phyloP scores from a whole-genome alignment of 495 filamentous ascomycete genomes.

The Viridothelium virens region DNA sequence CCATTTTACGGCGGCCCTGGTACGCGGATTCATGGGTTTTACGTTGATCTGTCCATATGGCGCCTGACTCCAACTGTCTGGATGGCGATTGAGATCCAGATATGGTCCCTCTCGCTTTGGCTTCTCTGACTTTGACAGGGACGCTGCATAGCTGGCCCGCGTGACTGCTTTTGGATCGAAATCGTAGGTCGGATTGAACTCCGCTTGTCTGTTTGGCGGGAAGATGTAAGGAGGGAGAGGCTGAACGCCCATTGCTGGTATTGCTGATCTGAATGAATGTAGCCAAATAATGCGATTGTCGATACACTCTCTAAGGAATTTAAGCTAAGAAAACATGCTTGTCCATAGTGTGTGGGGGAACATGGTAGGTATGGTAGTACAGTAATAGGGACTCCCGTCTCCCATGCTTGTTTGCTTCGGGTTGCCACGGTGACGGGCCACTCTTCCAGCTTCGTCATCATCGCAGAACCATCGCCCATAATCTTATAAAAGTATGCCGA shows the following conservation, averaged over 20 bases:
- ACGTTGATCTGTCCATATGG: conserved; percentile 44
- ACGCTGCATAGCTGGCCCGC: conserved; percentile 55
- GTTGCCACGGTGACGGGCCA: conserved; percentile 4
- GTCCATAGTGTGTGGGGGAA: neutral
- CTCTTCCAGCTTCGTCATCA: neutral
- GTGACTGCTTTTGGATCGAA: conserved; percentile 83
- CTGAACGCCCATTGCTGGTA: conserved; percentile 27
- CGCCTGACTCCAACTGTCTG: conserved; percentile 51
- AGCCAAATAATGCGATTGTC: conserved; percentile 1
- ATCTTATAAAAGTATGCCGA: neutral
- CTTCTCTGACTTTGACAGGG: conserved; percentile 42
- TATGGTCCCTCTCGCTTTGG: conserved; percentile 65
- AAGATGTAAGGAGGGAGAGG: conserved; percentile 77
- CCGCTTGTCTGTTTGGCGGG: conserved; percentile 46
- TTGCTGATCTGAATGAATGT: neutral
- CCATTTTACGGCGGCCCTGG: conserved; percentile 60
- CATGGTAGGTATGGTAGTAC: neutral
- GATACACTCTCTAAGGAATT: neutral
- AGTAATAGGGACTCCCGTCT: neutral
- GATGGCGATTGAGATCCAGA: conserved; percentile 71
- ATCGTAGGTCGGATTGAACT: conserved; percentile 45
- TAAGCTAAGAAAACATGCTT: neutral
- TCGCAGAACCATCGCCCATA: neutral
- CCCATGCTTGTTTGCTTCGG: neutral
- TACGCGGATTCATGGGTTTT: conserved; percentile 60